These are phyloP conservation scores for Pseudogymnoascus sp. DNA, from an alignment of 2,329 filamentous ascomycete genomes.

Conservation along the genomic window DNA sequence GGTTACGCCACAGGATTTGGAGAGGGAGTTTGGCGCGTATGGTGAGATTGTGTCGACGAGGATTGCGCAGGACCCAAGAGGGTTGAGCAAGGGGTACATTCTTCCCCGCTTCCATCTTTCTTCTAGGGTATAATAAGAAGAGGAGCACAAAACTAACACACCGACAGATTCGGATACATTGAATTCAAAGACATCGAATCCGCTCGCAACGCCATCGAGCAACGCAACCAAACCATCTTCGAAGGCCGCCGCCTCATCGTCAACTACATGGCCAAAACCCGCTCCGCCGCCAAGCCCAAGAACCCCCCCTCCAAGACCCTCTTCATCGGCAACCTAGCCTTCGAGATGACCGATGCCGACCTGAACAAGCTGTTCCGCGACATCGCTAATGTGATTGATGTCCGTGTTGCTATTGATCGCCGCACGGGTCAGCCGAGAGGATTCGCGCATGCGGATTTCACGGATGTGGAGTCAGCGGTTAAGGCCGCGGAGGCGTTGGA, in stretches of 20 bases:
- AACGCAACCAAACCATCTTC: constrained; percentile 49
- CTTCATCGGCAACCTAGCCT: constrained; percentile 80
- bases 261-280: constrained; percentile 38
- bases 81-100: constrained; percentile 60
- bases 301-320: constrained; percentile 54
- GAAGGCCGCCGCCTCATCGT: constrained; percentile 57
- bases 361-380: constrained; percentile 68
- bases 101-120: neutral
- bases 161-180: constrained; percentile 55
- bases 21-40: constrained; percentile 47
- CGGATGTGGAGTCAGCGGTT: constrained; percentile 55
- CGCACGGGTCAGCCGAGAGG: constrained; percentile 72
- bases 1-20: constrained; percentile 49
- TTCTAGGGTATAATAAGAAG: neutral
- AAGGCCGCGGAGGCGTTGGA: constrained; percentile 48
- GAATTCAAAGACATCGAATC: constrained; percentile 45
- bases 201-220: constrained; percentile 47
- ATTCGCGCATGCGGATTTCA: constrained; percentile 78
- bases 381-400: constrained; percentile 60
- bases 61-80: constrained; percentile 51
- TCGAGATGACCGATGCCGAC: constrained; percentile 76
- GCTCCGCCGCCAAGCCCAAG: constrained; percentile 8
- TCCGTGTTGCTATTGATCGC: constrained; percentile 76
- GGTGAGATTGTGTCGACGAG: constrained; percentile 44
- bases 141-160: constrained; percentile 12